Conservation (phyloP, 139 green algal genomes). For the Mychonastes homosphaera region DNA sequence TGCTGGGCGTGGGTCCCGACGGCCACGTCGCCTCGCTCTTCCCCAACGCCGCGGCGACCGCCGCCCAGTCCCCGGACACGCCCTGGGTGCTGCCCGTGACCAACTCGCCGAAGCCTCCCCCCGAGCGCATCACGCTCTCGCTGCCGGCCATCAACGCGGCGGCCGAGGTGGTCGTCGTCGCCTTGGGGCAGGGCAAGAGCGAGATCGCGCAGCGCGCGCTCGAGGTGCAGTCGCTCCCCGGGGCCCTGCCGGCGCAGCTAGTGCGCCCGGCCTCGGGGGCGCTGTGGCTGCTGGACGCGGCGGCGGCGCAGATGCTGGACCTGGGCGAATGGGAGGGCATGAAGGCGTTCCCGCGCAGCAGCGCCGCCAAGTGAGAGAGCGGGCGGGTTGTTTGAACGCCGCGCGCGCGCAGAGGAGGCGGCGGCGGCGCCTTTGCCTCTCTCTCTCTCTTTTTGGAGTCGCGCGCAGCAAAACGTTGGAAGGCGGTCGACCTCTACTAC, state of each 20-base stretch:
- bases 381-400: no score
- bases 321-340: constrained; percentile 51
- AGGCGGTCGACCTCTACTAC: no score
- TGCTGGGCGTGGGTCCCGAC: constrained; percentile 91
- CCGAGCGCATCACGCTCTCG: constrained; percentile 90
- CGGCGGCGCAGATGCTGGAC: constrained; percentile 41
- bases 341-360: constrained; percentile 54
- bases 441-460: no score
- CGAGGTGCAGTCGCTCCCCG: constrained; percentile 79
- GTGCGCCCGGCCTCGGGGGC: constrained; percentile 51
- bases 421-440: no score
- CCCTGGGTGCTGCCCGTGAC: constrained; percentile 79
- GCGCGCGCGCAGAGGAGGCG: no score
- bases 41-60: constrained; percentile 60
- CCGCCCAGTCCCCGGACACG: constrained; percentile 35
- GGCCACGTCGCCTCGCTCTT: constrained; percentile 97
- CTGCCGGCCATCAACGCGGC: constrained; percentile 78
- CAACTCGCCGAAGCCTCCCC: constrained; percentile 92
- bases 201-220: constrained; percentile 79
- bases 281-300: constrained; percentile 41
- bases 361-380: no score
- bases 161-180: constrained; percentile 51
- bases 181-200: constrained; percentile 58
- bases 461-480: no score
- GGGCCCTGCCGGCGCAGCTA: constrained; percentile 77